Percentiles rank a stretch among this genome's conserved stretches.
These are phyloP conservation scores for Penicillium oxalicum DNA, from an alignment of 2,329 filamentous ascomycete genomes.

Conservation along the genomic window DNA sequence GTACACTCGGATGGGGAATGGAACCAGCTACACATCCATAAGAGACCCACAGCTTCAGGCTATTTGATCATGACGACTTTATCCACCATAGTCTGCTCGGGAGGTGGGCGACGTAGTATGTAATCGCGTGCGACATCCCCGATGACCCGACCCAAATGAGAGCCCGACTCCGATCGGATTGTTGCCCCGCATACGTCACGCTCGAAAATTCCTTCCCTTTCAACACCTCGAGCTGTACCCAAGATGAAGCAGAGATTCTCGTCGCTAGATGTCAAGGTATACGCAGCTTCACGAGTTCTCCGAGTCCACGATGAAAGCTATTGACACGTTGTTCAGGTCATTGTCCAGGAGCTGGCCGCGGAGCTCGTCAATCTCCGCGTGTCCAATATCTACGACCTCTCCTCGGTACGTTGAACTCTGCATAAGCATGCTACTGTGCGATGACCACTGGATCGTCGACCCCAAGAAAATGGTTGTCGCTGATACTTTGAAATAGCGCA, in stretches of 20 bases:
- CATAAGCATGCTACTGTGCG: no score
- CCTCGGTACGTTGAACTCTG: slow-evolving; percentile 50
- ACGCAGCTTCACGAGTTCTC: neutral
- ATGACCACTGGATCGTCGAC: no score
- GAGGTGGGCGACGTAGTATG: neutral
- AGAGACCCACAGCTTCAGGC: no score
- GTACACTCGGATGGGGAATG: no score
- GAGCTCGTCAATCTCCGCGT: slow-evolving; percentile 72
- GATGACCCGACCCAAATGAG: slow-evolving; percentile 6
- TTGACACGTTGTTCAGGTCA: slow-evolving; percentile 58
- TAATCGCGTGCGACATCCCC: slow-evolving; percentile 1
- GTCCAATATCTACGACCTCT: slow-evolving; percentile 92
- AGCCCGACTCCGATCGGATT: slow-evolving; percentile 15
- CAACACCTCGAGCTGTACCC: slow-evolving; percentile 10
- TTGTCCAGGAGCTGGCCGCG: slow-evolving; percentile 82
- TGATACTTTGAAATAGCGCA: slow-evolving; percentile 50
- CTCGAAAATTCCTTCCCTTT: slow-evolving; percentile 19
- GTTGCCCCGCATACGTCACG: slow-evolving; percentile 38
- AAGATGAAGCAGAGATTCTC: slow-evolving; percentile 56
- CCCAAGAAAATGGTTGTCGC: no score
- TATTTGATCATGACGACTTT: no score
- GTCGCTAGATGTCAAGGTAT: slow-evolving; percentile 52
- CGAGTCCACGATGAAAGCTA: neutral
- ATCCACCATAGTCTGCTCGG: no score
- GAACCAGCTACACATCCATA: no score